phyloP scores from a whole-genome alignment of 805 yeast genomes.

The Kuraishia ogatae region DNA sequence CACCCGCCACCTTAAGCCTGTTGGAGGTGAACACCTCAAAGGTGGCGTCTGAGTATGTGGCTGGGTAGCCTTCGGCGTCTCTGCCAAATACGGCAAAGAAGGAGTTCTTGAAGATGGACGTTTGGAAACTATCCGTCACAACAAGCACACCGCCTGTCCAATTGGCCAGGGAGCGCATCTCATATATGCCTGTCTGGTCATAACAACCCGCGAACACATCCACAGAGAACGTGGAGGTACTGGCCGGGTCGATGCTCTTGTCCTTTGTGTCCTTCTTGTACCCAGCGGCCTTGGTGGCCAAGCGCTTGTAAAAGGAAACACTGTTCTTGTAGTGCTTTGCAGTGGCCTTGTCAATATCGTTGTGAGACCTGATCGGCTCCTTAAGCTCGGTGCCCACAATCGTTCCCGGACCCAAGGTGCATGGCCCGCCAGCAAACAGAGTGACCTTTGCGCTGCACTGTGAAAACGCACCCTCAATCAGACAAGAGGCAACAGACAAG shows the following conservation, averaged over 20 bases:
- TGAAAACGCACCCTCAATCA: conserved; percentile 75
- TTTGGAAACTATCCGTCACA: conserved; percentile 87
- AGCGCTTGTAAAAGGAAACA: conserved; percentile 64
- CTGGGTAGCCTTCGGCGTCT: conserved; percentile 79
- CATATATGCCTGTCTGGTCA: conserved; percentile 92
- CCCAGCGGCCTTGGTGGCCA: conserved; percentile 65
- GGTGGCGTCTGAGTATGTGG: conserved; percentile 85
- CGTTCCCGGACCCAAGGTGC: conserved; percentile 91
- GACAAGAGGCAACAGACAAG: conserved; percentile 69
- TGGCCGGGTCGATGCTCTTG: conserved; percentile 24
- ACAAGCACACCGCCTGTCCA: conserved; percentile 86
- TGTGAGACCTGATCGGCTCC: conserved; percentile 96
- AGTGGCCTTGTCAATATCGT: conserved; percentile 85
- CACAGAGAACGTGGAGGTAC: conserved; percentile 63
- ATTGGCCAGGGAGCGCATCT: conserved; percentile 81
- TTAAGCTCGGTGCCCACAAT: conserved; percentile 86
- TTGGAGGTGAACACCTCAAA: conserved; percentile 81
- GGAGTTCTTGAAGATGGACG: conserved; percentile 90
- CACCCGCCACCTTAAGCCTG: conserved; percentile 84
- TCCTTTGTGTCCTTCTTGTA: conserved; percentile 25
- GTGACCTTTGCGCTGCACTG: conserved; percentile 85
- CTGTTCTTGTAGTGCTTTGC: conserved; percentile 88
- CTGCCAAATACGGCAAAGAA: conserved; percentile 79
- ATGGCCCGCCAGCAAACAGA: conserved; percentile 90
- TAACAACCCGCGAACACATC: conserved; percentile 93